Evolutionary conservation across 2,329 filamentous ascomycete species (phyloP), one percentile per base, ranked within the genome.

Genomic region (Immersiporthe knoxdaviesiana): DNA sequence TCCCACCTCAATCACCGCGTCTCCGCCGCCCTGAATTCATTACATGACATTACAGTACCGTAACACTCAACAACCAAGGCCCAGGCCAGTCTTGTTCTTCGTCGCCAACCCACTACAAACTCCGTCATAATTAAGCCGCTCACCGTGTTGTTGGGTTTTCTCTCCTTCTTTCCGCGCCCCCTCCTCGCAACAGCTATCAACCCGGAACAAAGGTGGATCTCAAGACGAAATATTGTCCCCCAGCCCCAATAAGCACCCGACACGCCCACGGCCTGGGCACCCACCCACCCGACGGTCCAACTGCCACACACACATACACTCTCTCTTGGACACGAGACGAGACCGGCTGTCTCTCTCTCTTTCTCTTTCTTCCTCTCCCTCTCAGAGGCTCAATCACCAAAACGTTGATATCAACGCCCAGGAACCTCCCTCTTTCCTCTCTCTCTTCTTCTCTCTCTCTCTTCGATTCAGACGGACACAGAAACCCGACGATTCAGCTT

Each of bases 111-210:
- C 27, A 37, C 27, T 16, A 21, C 21, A 58, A 3, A 35, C 35
- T 24, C 11, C 27, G 47, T 47, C 44, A n/a, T 47, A 47, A n/a
- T n/a, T 47, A n/a, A 47, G 44, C 44, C 50, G 8, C n/a, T n/a
- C 35, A 52, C 52, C n/a, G 47, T 27, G 50, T 6, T 24, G 18
- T 21, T 35, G 27, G 14, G 39, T 44, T 35, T 39, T 65, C 47
- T 41, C 21, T 47, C 8, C 18, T 8, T 18, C 41, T 14, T 6
- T 14, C 41, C 41, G 4, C n/a, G n/a, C n/a, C 16, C 1, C 16
- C 18, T 47, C 30, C 27, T 56, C 32, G 54, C 50, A 37, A 30
- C 47, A 65, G 63, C 63, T 27, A 27, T 65, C 63, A 65, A 41
- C 14, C 30, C 39, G 50, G 47, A 44, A 65, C 50, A 44, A 65